A percentile compares a stretch with the other conserved stretches of the same genome.
phyloP scores from a whole-genome alignment of 306 rosid species.

The Medicago truncatula region MtrunA17r5.0-ANR NC_053048.1:40258501-40259000 shows the following conservation, averaged over 20 bases:
- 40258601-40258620: conserved; percentile 14
- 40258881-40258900: too few species aligned
- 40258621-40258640: conserved; percentile 4
- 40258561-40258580: conserved; percentile 8
- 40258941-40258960: too few species aligned
- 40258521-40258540: background rate
- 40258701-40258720: background rate
- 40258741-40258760: background rate
- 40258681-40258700: background rate
- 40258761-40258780: background rate
- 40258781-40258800: too few species aligned
- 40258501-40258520: background rate
- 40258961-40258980: too few species aligned
- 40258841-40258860: too few species aligned
- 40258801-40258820: too few species aligned
- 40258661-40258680: background rate
- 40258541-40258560: background rate
- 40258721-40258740: conserved; percentile 6
- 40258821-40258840: background rate
- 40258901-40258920: too few species aligned
- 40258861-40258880: too few species aligned
- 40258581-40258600: background rate
- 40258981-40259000: too few species aligned
- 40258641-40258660: background rate
- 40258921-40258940: too few species aligned